Evolutionary conservation across 805 yeast species (phyloP), one percentile per base, ranked within the genome.

Genomic region (Ogataea glucozyma): DNA sequence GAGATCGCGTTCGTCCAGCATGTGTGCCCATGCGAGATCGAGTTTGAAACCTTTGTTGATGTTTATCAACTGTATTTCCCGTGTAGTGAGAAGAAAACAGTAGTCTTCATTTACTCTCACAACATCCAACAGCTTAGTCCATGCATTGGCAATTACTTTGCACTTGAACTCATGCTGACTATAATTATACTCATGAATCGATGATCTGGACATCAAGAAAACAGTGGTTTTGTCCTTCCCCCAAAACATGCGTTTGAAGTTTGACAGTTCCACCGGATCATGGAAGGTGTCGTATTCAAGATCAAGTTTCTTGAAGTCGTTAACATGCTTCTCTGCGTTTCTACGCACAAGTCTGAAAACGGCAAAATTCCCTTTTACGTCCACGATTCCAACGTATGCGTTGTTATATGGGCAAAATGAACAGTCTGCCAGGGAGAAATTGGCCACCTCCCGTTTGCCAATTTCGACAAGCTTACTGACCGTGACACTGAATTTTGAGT

Each of bases 1-100:
- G 1, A 75, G 72, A 51, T 87, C 95, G 1, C 58, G 49, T 6
- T 74, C 69, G 31, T 73, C 72, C 17, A 85, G 61, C 46, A 65
- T 76, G 60, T 88, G 96, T 47, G 81, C 83, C 90, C 95, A 85
- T 0, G 90, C 75, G 1, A 88, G 54, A 2, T 77, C 46, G 44
- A 85, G 70, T 22, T 63, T 63, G n/a, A 78, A 56, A 10, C 64
- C 62, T 12, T 50, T 41, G 13, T 58, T 57, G 2, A 52, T 35
- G 10, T 67, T 67, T 14, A 83, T 52, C 71, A 89, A 66, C 0
- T 79, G 72, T 6, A 89, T 39, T 52, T 85, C 90, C 43, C 73
- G 76, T 1, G 88, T 73, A 0, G 95, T 86, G 20, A 88, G 62
- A 5, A 85, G 53, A 30, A 84, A 71, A 3, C 73, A 64, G 45